A percentile compares a stretch with the other conserved stretches of the same genome.
Conservation (phyloP, 768 basidiomycete genomes). For the Collybia sp. region DNA sequence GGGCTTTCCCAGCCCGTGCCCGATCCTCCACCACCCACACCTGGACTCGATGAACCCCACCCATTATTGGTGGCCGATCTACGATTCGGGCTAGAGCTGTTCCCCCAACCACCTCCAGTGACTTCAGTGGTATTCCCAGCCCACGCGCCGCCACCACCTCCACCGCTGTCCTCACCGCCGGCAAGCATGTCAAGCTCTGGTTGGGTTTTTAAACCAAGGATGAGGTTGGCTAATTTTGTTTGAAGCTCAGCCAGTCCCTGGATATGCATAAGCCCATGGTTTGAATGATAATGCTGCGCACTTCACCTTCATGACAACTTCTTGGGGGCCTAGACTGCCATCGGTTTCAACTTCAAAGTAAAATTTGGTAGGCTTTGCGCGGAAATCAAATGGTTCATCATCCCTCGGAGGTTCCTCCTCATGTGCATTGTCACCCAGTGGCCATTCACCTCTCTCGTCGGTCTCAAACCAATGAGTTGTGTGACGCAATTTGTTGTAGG, state of each 20-base stretch:
- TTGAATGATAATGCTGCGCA: neutral
- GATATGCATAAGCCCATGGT: slow-evolving; percentile 1
- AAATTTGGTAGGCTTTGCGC: slow-evolving; percentile 83
- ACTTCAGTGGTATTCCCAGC: too few species aligned
- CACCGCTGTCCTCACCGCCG: slow-evolving; percentile 23
- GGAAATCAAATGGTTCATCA: slow-evolving; percentile 82
- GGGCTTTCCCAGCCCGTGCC: slow-evolving; percentile 47
- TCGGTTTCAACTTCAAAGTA: slow-evolving; percentile 96
- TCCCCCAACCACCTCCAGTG: slow-evolving; percentile 21
- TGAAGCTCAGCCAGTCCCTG: slow-evolving; percentile 79
- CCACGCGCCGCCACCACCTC: slow-evolving; percentile 15
- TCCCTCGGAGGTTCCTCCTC: slow-evolving; percentile 81
- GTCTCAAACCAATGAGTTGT: slow-evolving; percentile 94
- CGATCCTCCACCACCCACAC: slow-evolving; percentile 16
- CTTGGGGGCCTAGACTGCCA: slow-evolving; percentile 83
- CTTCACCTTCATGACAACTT: slow-evolving; percentile 79
- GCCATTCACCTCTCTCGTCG: slow-evolving; percentile 85
- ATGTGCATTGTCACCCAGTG: slow-evolving; percentile 77
- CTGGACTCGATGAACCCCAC: slow-evolving; percentile 20
- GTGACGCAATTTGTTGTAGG: slow-evolving; percentile 94
- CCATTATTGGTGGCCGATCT: slow-evolving; percentile 11
- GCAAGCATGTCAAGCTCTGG: slow-evolving; percentile 52
- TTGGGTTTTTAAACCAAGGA: slow-evolving; percentile 65
- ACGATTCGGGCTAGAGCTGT: slow-evolving; percentile 18
- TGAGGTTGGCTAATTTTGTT: slow-evolving; percentile 75